Base-by-base conservation (phyloP, 2,329 filamentous ascomycete genomes). In the Aspergillus awamori region DNA sequence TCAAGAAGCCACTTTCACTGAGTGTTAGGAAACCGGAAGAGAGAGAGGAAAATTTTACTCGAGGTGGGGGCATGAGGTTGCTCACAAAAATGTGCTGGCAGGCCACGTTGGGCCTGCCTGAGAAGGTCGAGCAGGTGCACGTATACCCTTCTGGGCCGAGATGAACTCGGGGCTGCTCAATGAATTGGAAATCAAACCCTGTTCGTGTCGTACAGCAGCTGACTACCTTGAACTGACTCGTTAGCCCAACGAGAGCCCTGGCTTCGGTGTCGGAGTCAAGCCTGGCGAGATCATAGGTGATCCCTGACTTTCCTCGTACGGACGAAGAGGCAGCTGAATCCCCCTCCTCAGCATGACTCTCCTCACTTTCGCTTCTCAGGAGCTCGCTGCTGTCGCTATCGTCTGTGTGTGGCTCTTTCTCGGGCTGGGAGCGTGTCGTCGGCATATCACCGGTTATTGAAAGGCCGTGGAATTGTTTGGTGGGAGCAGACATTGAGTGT, bases 51-150 rank as follows among this genome's bases (percentile, higher is more conserved):
- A 48, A 30, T 33, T 22, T 24, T 5, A n/a, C 28, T 30, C 8
- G 8, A 43, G 36, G 49, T 24, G 57, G 24, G 38, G 47, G 20
- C 8, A 6, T 26, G 53, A 57, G 13, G n/a, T 22, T 26, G 72
- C 77, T 74, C 63, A 79, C 77, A 65, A 77, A 79, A 43, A 79
- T 77, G 67, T 79, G 77, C 51, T 76, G 75, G 58, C 77, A 79
- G 13, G 77, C 76, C 53, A 70, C 68, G 28, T 70, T 65, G 4
- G 71, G 65, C 17, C 62, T 68, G 52, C 66, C 63, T 30, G 65
- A 60, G 56, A 76, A 79, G 36, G 71, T 70, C n/a, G 63, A 64
- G 52, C 77, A 79, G 38, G 73, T 76, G 60, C 77, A 79, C 49
- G 69, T 72, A 53, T 70, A 69, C 13, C 69, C 60, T 26, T 70